Conservation (phyloP, 768 basidiomycete genomes). For the Termitomyces sp. region DNA sequence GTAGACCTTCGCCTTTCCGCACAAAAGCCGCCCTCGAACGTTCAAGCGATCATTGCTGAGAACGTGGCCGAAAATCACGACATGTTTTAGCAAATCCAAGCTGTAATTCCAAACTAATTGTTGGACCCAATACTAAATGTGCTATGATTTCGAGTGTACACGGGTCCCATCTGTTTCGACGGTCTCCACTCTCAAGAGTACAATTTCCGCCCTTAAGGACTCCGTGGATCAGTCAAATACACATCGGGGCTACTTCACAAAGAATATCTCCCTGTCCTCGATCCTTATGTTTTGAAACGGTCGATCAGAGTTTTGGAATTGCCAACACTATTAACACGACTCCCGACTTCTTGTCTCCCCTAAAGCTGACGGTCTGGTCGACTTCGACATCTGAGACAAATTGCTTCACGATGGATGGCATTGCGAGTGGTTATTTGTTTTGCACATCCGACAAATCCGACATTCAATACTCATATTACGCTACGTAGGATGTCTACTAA, state of each 20-base stretch:
- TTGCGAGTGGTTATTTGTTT: constrained; percentile 21
- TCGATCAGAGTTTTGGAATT: constrained; percentile 39
- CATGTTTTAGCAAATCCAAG: not conserved
- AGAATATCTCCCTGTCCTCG: constrained; percentile 46
- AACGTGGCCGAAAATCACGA: constrained; percentile 36
- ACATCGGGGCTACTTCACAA: constrained; percentile 34
- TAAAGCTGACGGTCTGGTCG: constrained; percentile 28
- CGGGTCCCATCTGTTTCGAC: constrained; percentile 49
- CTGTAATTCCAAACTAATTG: not conserved
- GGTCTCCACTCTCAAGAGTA: constrained; percentile 54
- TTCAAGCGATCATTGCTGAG: constrained; percentile 24
- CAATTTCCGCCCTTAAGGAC: constrained; percentile 31
- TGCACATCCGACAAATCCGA: too few relatives aligned
- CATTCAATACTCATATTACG: not conserved
- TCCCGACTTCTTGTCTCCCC: constrained; percentile 17
- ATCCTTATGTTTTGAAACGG: constrained; percentile 38
- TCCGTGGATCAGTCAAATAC: constrained; percentile 41
- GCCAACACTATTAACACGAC: constrained; percentile 25
- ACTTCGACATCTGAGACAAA: constrained; percentile 29
- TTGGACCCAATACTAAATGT: constrained; percentile 56
- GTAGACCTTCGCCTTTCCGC: constrained; percentile 44
- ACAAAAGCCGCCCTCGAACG: constrained; percentile 28
- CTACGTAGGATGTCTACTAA: constrained; percentile 29
- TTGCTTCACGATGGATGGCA: constrained; percentile 34
- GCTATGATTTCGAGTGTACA: constrained; percentile 47